These are phyloP conservation scores for Coemansia sp. DNA, from an alignment of 371 early-diverging fungal species.

Conservation along the genomic window DNA sequence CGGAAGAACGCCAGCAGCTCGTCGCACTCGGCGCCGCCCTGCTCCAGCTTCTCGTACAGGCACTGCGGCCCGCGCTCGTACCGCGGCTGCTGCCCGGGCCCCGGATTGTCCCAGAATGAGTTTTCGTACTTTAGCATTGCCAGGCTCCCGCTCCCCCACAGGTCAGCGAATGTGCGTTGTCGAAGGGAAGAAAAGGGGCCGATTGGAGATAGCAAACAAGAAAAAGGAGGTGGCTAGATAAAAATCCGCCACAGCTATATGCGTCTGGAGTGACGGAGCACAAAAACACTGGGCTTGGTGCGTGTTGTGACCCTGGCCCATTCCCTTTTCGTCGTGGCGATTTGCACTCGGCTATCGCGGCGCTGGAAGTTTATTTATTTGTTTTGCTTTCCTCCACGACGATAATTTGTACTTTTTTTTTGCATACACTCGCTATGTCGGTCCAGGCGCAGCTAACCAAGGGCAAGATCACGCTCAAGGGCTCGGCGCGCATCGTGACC, in stretches of 20 bases:
- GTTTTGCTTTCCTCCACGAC: too few species aligned
- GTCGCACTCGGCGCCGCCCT: constrained; percentile 69
- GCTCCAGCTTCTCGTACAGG: constrained; percentile 68
- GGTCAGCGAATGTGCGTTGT: too few species aligned
- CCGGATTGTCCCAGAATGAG: constrained; percentile 53
- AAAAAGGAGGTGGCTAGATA: too few species aligned
- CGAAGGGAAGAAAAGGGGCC: too few species aligned
- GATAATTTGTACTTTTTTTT: background rate
- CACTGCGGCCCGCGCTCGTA: constrained; percentile 60
- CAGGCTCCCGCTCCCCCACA: background rate
- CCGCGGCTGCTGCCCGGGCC: constrained; percentile 40
- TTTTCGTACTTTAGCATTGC: constrained; percentile 50
- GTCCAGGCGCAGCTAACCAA: constrained; percentile 49
- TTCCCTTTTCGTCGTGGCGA: too few species aligned
- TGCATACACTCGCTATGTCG: constrained; percentile 27
- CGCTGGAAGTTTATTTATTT: too few species aligned
- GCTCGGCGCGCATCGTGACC: constrained; percentile 74
- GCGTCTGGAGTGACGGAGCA: too few species aligned
- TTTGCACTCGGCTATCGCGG: too few species aligned
- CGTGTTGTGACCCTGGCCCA: too few species aligned
- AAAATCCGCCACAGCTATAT: too few species aligned
- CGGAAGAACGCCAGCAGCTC: constrained; percentile 67
- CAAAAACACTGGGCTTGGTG: too few species aligned
- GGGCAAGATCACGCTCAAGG: constrained; percentile 68
- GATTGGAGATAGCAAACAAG: too few species aligned